phyloP scores from a whole-genome alignment of 495 filamentous ascomycete genomes.

The Neurospora sp. region DNA sequence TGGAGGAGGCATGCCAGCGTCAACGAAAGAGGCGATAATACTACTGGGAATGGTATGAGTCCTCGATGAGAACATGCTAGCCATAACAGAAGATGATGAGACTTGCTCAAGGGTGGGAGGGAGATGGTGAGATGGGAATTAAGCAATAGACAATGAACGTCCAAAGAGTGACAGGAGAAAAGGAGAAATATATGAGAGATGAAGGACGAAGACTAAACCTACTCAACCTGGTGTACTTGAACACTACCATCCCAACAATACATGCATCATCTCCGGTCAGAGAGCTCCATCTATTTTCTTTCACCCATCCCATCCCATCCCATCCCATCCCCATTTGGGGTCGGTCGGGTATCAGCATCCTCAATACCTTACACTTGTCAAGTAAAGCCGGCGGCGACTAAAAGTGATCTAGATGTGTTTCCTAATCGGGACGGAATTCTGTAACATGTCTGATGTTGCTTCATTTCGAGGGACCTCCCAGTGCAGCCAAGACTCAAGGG shows the following conservation, averaged over 20 bases:
- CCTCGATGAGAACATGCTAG: constrained; percentile 5
- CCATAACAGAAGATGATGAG: constrained; percentile 2
- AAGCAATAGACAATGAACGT: neutral
- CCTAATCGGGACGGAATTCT: neutral
- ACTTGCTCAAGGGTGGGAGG: neutral
- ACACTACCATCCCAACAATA: too few relatives aligned
- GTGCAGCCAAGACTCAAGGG: neutral
- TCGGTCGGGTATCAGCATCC: neutral
- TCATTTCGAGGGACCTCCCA: neutral
- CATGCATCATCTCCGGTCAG: neutral
- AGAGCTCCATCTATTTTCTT: neutral
- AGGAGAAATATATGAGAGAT: neutral
- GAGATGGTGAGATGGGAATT: neutral
- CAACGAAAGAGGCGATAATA: neutral
- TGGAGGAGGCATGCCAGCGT: constrained; percentile 14
- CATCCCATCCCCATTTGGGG: neutral
- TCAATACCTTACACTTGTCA: neutral
- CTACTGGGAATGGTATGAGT: constrained; percentile 3
- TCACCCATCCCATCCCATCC: constrained; percentile 2
- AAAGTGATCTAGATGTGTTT: neutral
- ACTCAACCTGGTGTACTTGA: neutral
- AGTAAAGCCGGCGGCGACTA: neutral
- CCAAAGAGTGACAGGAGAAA: neutral
- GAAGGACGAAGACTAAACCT: neutral
- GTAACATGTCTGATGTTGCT: neutral